Percentiles rank a stretch among this genome's conserved stretches.
Conservation (phyloP, 192 early-diverging fungal genomes). For the Helicostylum pulchrum region DNA sequence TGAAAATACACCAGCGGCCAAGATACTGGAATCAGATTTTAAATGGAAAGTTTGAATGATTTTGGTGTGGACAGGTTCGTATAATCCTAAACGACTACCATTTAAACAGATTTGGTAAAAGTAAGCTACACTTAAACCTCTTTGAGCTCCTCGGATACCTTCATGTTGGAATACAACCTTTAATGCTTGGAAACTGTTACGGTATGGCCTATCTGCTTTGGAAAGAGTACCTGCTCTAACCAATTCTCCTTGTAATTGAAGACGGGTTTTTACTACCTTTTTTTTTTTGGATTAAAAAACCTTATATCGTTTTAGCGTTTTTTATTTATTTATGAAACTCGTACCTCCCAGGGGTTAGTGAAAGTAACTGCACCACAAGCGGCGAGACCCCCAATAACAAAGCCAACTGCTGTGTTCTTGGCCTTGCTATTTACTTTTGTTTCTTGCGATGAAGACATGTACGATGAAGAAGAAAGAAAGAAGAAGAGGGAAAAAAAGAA, state of each 20-base stretch:
- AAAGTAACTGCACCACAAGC: slow-evolving; percentile 92
- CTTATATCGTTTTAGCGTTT: background rate
- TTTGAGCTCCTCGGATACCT: slow-evolving; percentile 81
- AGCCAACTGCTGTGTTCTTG: slow-evolving; percentile 49
- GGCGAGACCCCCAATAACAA: slow-evolving; percentile 78
- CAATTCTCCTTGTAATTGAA: slow-evolving; percentile 92
- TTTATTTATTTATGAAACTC: background rate
- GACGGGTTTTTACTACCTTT: slow-evolving; percentile 88
- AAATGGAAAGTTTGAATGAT: slow-evolving; percentile 52
- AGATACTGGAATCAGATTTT: slow-evolving; percentile 63
- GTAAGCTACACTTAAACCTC: slow-evolving; percentile 86
- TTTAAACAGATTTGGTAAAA: slow-evolving; percentile 91
- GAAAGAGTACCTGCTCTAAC: slow-evolving; percentile 43
- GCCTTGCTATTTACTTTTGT: background rate
- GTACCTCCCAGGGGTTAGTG: slow-evolving; percentile 93
- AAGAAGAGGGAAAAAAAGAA: background rate
- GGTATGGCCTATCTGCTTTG: slow-evolving; percentile 57
- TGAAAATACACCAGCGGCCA: slow-evolving; percentile 31
- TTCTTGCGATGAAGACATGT: background rate
- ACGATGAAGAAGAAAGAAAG: background rate
- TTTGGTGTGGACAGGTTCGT: slow-evolving; percentile 75
- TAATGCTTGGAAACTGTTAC: slow-evolving; percentile 75
- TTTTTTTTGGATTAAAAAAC: background rate
- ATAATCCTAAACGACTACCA: slow-evolving; percentile 87
- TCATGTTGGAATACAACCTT: slow-evolving; percentile 75